Base-by-base conservation (phyloP, 331 rosid genomes). In the Pyrus hybrid region DNA sequence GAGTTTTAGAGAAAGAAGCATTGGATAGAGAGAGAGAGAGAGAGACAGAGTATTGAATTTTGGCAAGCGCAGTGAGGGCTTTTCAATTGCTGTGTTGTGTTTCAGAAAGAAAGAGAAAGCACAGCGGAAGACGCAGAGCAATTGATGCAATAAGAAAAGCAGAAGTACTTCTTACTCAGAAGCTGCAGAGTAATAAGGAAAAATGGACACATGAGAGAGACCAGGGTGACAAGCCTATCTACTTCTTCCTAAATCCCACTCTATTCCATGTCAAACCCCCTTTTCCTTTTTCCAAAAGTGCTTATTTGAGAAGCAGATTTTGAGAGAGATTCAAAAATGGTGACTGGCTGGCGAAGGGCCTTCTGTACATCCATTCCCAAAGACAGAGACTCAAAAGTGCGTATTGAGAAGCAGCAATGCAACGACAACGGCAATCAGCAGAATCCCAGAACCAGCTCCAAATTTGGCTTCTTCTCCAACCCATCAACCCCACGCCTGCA, bases 331-430 rank as follows among this genome's bases (percentile, higher is more conserved):
- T 11, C n/a, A 18, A 63, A 79, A 53, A 90, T 90, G 93, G 97
- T 89, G 90, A 78, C 88, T 25, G 97, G 97, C 41, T 95, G 99
- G 99, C 91, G 97, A 85, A 85, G 97, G 73, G 98, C 97, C 2
- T 95, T 95, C 41, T 95, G 99, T 78, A 90, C 99, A 37, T 92
- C 96, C 13, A 86, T 89, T 63, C 86, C 92, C 8, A 88, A 84
- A 80, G 93, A 92, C 22, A 84, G 73, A 74, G 87, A 90, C 29
- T 43, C 85, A 26, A 85, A 81, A 74, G 76, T 72, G 11, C n/a
- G 72, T 17, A 73, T 80, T 7, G 85, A 86, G 23, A 88, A 68
- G 70, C 81, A 67, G 2, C 68, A 81, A 9, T 37, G 21, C 86
- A 86, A 30, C 14, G 9, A 30, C 23, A 8, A 4, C 12, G 70